Conservation (phyloP, 139 green algal species). For the Micromonas pusilla region DNA sequence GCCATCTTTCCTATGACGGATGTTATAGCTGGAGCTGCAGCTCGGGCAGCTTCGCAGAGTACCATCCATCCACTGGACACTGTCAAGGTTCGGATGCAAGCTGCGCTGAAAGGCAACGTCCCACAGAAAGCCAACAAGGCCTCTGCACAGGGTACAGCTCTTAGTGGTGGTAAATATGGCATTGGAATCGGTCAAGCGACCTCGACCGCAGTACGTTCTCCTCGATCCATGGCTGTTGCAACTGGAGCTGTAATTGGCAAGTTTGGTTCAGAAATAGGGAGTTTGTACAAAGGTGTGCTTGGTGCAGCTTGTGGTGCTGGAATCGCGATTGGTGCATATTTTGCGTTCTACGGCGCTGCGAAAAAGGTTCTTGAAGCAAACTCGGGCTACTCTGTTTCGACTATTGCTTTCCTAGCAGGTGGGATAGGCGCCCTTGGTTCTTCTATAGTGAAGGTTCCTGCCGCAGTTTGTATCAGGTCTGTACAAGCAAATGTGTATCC, state of each 20-base stretch:
- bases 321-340: constrained; percentile 92
- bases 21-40: constrained; percentile 24
- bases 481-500: constrained; percentile 76
- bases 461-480: constrained; percentile 74
- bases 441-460: constrained; percentile 54
- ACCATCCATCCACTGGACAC: constrained; percentile 37
- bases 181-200: not conserved
- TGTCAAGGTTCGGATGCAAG: constrained; percentile 37
- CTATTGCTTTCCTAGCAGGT: constrained; percentile 52
- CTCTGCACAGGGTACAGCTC: not conserved
- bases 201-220: not conserved
- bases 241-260: not conserved
- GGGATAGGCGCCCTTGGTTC: constrained; percentile 34
- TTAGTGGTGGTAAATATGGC: constrained; percentile 10
- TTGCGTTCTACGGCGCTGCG: constrained; percentile 72
- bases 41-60: constrained; percentile 15
- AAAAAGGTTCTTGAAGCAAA: constrained; percentile 49
- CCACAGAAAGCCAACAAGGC: not conserved
- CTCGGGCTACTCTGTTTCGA: not conserved
- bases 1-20: constrained; percentile 17
- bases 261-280: not conserved
- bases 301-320: constrained; percentile 81
- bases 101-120: not conserved
- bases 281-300: constrained; percentile 74
- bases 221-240: not conserved